Conservation (phyloP, 2,329 filamentous ascomycete genomes). For the Mycogone perniciosa region DNA sequence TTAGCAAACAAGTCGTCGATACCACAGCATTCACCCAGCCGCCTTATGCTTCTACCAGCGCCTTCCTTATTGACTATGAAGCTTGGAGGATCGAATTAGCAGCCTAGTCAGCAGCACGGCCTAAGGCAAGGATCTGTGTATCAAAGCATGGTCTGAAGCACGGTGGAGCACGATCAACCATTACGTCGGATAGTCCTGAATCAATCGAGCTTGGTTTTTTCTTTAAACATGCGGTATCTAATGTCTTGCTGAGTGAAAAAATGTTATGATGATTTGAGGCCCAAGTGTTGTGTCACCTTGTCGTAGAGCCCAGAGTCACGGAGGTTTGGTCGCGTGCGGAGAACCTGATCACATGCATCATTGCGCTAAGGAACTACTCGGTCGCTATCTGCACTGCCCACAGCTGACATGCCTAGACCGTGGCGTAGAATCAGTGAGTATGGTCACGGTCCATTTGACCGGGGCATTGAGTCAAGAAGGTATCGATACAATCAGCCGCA, state of each 20-base stretch:
- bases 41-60: too few relatives aligned
- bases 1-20: too few relatives aligned
- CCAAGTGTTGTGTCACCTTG: too few relatives aligned
- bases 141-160: neutral
- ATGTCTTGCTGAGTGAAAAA: neutral
- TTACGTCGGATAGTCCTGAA: neutral
- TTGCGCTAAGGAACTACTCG: slow-evolving; percentile 5
- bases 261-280: neutral
- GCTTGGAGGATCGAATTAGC: neutral
- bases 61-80: neutral
- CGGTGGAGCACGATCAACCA: slow-evolving; percentile 1
- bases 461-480: neutral
- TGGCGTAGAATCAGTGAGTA: neutral
- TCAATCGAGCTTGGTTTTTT: too few relatives aligned
- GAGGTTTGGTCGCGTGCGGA: neutral
- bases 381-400: slow-evolving; percentile 6
- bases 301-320: neutral
- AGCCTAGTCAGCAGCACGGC: neutral
- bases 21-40: too few relatives aligned
- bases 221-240: too few relatives aligned
- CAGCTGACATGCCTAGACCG: slow-evolving; percentile 5
- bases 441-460: neutral
- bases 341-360: slow-evolving; percentile 7
- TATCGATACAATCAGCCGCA: slow-evolving; percentile 4
- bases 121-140: neutral